A percentile compares a stretch with the other conserved stretches of the same genome.
Conservation (phyloP, 164 flowering plant genomes). For the Chloranthus sessilifolius region DNA sequence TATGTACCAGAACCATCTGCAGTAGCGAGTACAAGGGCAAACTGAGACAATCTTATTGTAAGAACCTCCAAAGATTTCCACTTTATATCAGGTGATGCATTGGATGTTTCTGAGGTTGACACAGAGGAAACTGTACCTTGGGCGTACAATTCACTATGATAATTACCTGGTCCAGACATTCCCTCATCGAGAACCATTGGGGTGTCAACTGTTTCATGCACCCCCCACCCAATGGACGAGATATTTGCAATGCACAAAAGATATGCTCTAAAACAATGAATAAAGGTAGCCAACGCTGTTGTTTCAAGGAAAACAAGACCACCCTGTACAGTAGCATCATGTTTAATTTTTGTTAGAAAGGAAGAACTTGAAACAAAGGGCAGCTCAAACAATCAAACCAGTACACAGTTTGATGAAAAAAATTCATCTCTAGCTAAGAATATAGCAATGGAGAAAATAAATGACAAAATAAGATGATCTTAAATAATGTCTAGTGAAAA, state of each 20-base stretch:
- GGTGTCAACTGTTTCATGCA: constrained; percentile 22
- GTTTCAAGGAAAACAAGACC: constrained; percentile 61
- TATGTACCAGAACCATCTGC: constrained; percentile 54
- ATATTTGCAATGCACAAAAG: constrained; percentile 20
- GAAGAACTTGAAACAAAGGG: constrained; percentile 4
- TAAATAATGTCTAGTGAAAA: background rate
- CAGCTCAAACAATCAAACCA: background rate
- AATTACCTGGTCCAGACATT: constrained; percentile 11
- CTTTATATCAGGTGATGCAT: constrained; percentile 12
- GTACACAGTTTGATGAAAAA: background rate
- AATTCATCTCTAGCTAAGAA: background rate
- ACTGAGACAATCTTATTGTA: constrained; percentile 33
- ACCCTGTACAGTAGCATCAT: constrained; percentile 55
- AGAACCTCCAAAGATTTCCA: constrained; percentile 33
- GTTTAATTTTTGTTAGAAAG: constrained; percentile 13
- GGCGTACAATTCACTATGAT: constrained; percentile 10
- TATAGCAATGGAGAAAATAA: background rate
- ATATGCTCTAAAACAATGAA: constrained; percentile 35
- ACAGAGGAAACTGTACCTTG: constrained; percentile 11
- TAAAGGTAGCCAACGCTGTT: constrained; percentile 36
- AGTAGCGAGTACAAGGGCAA: constrained; percentile 44
- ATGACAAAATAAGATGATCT: background rate
- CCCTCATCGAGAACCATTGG: constrained; percentile 2
- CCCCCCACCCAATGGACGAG: constrained; percentile 21
- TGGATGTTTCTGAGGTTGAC: constrained; percentile 6